Conservation (phyloP, 257 asterid species). For the Voacanga thouarsii region DNA sequence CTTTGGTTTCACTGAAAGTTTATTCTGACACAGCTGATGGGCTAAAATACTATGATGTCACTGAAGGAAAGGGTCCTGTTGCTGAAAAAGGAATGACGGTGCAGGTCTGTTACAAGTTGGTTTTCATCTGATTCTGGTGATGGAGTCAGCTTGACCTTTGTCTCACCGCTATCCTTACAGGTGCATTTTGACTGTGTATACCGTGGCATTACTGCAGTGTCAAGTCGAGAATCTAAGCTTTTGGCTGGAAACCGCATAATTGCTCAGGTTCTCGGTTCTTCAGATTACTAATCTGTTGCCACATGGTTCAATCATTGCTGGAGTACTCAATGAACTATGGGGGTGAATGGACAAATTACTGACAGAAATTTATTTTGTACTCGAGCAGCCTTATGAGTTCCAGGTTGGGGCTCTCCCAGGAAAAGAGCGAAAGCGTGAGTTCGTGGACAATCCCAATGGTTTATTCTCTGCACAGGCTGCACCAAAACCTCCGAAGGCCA, state of each 20-base stretch:
- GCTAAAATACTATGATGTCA: slow-evolving; percentile 71
- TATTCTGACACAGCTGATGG: slow-evolving; percentile 71
- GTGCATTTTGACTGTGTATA: slow-evolving; percentile 95
- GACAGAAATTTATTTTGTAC: slow-evolving; percentile 25
- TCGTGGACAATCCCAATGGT: slow-evolving; percentile 89
- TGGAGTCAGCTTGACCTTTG: slow-evolving; percentile 14
- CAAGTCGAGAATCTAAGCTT: slow-evolving; percentile 91
- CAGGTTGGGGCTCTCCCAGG: slow-evolving; percentile 92
- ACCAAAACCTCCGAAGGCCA: slow-evolving; percentile 90
- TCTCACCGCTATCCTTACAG: slow-evolving; percentile 30
- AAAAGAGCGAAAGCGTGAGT: slow-evolving; percentile 91
- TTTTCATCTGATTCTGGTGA: background rate
- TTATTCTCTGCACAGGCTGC: slow-evolving; percentile 97
- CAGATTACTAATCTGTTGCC: background rate
- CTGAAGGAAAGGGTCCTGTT: slow-evolving; percentile 79
- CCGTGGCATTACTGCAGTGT: slow-evolving; percentile 87
- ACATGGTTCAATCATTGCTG: background rate
- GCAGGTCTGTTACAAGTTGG: slow-evolving; percentile 45
- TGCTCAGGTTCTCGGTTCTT: slow-evolving; percentile 62
- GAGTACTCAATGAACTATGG: background rate
- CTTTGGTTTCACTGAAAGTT: slow-evolving; percentile 17
- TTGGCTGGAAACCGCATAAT: slow-evolving; percentile 91
- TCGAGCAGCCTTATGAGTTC: slow-evolving; percentile 85
- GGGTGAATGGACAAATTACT: slow-evolving; percentile 17
- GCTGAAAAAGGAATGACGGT: slow-evolving; percentile 79